Evolutionary conservation across 306 rosid species (phyloP).

Genomic region (Dalbergia oliveri): DNA sequence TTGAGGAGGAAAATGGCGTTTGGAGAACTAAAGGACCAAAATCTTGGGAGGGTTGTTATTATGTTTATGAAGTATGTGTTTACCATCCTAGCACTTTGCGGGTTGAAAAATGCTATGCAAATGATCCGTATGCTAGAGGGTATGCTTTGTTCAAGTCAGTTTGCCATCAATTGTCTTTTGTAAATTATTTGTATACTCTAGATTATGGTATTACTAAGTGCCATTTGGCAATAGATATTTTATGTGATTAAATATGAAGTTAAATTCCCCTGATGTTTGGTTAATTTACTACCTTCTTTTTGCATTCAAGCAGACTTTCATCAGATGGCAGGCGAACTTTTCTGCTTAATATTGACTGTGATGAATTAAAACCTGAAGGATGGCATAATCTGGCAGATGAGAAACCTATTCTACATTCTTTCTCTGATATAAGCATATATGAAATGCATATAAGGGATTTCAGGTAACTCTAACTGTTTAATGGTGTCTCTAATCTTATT

Average conservation of each 20-base stretch:
- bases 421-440: slow-evolving; percentile 88
- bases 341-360: slow-evolving; percentile 68
- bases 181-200: slow-evolving; percentile 46
- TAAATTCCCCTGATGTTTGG: slow-evolving; percentile 18
- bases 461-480: slow-evolving; percentile 59
- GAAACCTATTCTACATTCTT: slow-evolving; percentile 70
- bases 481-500: slow-evolving; percentile 32
- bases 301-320: slow-evolving; percentile 76
- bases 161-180: slow-evolving; percentile 46
- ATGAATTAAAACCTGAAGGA: slow-evolving; percentile 74
- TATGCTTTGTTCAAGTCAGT: slow-evolving; percentile 55
- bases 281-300: slow-evolving; percentile 39
- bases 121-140: slow-evolving; percentile 99
- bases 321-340: slow-evolving; percentile 75
- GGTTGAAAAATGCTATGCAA: slow-evolving; percentile 80
- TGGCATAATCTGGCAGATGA: slow-evolving; percentile 80
- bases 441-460: slow-evolving; percentile 93
- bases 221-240: slow-evolving; percentile 1
- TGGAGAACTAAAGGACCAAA: slow-evolving; percentile 87
- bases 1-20: slow-evolving; percentile 83
- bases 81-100: slow-evolving; percentile 83
- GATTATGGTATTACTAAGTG: slow-evolving; percentile 39
- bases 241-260: slow-evolving; percentile 11
- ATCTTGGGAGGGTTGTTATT: slow-evolving; percentile 90
- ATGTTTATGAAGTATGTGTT: slow-evolving; percentile 84